Evolutionary conservation across 345 rosid species (phyloP).

Genomic region (Chamaenerion angustifolium): DNA sequence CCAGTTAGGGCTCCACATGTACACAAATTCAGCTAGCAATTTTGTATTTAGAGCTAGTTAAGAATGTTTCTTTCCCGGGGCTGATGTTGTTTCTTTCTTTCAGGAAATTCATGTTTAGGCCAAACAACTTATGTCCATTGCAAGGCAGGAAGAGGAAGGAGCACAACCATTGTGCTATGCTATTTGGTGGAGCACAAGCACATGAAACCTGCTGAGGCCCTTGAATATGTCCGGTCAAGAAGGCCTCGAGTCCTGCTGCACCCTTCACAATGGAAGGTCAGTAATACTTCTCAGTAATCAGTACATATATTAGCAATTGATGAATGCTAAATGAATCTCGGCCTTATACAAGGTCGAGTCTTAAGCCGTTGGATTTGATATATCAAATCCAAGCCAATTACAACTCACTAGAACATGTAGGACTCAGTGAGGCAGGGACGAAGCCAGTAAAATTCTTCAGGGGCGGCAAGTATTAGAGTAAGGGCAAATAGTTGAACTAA

Average conservation of each 20-base stretch:
- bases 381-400: no score
- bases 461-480: no score
- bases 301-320: not conserved
- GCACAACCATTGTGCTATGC: slow-evolving; percentile 78
- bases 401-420: no score
- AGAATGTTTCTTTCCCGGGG: not conserved
- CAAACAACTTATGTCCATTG: slow-evolving; percentile 75
- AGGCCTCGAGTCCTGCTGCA: slow-evolving; percentile 51
- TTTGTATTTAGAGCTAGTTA: no score
- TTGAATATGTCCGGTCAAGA: slow-evolving; percentile 42
- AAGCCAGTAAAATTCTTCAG: no score
- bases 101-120: slow-evolving; percentile 47
- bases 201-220: slow-evolving; percentile 37
- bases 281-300: not conserved
- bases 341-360: no score
- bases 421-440: no score
- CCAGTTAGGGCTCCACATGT: no score
- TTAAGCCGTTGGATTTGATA: no score
- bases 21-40: no score
- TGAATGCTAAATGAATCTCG: no score
- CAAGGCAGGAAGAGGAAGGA: slow-evolving; percentile 90
- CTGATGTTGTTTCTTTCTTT: slow-evolving; percentile 2
- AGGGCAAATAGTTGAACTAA: no score
- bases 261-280: slow-evolving; percentile 50
- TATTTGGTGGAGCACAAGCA: slow-evolving; percentile 51